phyloP scores from a whole-genome alignment of 2,329 filamentous ascomycete genomes.

The Hortaea sp. region DNA sequence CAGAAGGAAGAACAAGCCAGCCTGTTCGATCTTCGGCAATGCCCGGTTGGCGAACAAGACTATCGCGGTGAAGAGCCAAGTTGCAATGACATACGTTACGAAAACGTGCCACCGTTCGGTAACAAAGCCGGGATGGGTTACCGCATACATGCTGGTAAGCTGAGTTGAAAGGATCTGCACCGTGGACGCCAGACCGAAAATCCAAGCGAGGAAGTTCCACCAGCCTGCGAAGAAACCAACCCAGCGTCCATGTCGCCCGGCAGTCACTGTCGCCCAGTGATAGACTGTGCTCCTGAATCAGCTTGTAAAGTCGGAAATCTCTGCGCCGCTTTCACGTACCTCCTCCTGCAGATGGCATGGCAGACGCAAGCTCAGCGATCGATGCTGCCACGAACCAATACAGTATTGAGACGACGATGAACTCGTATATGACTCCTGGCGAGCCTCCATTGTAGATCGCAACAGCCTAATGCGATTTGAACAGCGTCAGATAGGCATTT shows the following conservation, averaged over 20 bases:
- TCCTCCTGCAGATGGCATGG: slow-evolving; percentile 23
- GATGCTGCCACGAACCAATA: slow-evolving; percentile 43
- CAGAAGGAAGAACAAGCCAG: slow-evolving; percentile 40
- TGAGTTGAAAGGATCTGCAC: slow-evolving; percentile 36
- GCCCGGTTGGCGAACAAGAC: slow-evolving; percentile 47
- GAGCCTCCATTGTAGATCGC: slow-evolving; percentile 36
- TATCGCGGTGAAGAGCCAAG: slow-evolving; percentile 35
- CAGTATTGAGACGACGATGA: slow-evolving; percentile 40
- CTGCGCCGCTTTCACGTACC: neutral
- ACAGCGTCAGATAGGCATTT: too few species aligned
- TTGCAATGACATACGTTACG: slow-evolving; percentile 37
- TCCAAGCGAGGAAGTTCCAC: slow-evolving; percentile 44
- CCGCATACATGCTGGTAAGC: slow-evolving; percentile 38
- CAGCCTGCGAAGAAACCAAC: slow-evolving; percentile 39
- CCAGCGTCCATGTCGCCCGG: slow-evolving; percentile 37
- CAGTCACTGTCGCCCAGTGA: slow-evolving; percentile 44
- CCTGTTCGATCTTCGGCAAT: slow-evolving; percentile 43
- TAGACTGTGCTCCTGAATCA: slow-evolving; percentile 30
- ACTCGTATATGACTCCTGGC: slow-evolving; percentile 37
- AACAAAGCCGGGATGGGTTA: slow-evolving; percentile 38
- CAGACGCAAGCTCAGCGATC: slow-evolving; percentile 40
- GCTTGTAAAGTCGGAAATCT: too few species aligned
- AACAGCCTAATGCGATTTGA: neutral
- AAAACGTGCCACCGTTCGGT: slow-evolving; percentile 44
- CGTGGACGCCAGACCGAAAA: slow-evolving; percentile 36